Conservation (phyloP, 2,329 filamentous ascomycete genomes). For the Chaetoscypha palmicola region DNA sequence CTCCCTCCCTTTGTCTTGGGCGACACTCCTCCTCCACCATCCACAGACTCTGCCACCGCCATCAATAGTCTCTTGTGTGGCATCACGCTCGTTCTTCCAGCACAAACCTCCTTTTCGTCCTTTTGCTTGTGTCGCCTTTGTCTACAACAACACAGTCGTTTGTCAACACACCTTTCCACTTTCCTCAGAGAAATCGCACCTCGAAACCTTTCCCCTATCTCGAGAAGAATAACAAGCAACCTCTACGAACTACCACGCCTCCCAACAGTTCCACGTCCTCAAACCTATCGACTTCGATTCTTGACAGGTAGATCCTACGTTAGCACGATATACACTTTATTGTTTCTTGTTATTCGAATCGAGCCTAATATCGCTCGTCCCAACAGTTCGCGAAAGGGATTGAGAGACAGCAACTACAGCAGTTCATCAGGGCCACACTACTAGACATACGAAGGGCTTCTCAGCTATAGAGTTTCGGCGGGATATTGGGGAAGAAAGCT, state of each 20-base stretch:
- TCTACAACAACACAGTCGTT: constrained; percentile 8
- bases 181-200: no score
- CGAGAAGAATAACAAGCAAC: no score
- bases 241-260: background rate
- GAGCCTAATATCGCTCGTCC: background rate
- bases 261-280: background rate
- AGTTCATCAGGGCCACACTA: background rate
- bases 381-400: background rate
- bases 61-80: constrained; percentile 3
- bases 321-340: background rate
- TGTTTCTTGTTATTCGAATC: no score
- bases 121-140: constrained; percentile 4
- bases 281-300: background rate
- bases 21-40: background rate
- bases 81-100: constrained; percentile 7
- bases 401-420: background rate
- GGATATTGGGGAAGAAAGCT: constrained; percentile 9
- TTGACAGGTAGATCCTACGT: background rate
- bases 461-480: constrained; percentile 3
- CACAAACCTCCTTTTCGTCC: constrained; percentile 6
- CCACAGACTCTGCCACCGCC: background rate
- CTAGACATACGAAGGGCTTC: constrained; percentile 8
- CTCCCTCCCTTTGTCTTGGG: background rate
- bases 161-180: constrained; percentile 6
- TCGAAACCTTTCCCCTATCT: background rate